A percentile compares a stretch with the other conserved stretches of the same genome.
These are phyloP conservation scores for Zasmidium cellare DNA, from an alignment of 2,329 filamentous ascomycete species.

Conservation along the genomic window DNA sequence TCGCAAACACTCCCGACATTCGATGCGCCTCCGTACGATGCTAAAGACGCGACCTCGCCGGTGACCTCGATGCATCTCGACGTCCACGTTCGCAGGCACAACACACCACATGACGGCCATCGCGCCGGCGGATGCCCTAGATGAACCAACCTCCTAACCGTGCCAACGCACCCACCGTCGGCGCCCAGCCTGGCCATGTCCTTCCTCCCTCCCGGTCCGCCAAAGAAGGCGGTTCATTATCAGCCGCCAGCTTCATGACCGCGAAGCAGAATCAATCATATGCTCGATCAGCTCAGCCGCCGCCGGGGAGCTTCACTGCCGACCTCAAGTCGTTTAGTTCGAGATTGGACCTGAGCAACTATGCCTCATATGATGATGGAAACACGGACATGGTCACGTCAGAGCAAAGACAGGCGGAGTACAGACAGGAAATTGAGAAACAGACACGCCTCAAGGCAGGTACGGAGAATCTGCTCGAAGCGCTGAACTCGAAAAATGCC, in stretches of 20 bases:
- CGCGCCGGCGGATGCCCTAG: slow-evolving; percentile 20
- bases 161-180: slow-evolving; percentile 33
- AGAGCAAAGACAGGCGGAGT: slow-evolving; percentile 71
- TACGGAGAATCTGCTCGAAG: slow-evolving; percentile 96
- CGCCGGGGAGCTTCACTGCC: slow-evolving; percentile 81
- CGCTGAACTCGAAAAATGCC: slow-evolving; percentile 87
- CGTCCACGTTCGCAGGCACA: slow-evolving; percentile 18
- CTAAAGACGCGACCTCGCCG: not conserved
- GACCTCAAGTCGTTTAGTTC: slow-evolving; percentile 75
- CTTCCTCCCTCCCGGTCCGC: slow-evolving; percentile 45
- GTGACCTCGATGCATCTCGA: slow-evolving; percentile 19
- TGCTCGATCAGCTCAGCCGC: slow-evolving; percentile 66
- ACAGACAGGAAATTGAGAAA: slow-evolving; percentile 85
- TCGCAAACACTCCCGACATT: too few species aligned
- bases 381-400: slow-evolving; percentile 56
- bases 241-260: slow-evolving; percentile 56
- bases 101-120: slow-evolving; percentile 20
- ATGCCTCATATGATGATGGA: slow-evolving; percentile 57
- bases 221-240: slow-evolving; percentile 59
- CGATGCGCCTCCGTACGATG: not conserved
- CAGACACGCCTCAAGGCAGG: slow-evolving; percentile 98
- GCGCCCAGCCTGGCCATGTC: slow-evolving; percentile 24
- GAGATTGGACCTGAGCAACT: slow-evolving; percentile 60
- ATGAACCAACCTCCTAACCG: slow-evolving; percentile 31
- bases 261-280: slow-evolving; percentile 59